These are phyloP conservation scores for Lasiosphaeria ovina DNA, from an alignment of 495 filamentous ascomycete species.

Conservation along the genomic window DNA sequence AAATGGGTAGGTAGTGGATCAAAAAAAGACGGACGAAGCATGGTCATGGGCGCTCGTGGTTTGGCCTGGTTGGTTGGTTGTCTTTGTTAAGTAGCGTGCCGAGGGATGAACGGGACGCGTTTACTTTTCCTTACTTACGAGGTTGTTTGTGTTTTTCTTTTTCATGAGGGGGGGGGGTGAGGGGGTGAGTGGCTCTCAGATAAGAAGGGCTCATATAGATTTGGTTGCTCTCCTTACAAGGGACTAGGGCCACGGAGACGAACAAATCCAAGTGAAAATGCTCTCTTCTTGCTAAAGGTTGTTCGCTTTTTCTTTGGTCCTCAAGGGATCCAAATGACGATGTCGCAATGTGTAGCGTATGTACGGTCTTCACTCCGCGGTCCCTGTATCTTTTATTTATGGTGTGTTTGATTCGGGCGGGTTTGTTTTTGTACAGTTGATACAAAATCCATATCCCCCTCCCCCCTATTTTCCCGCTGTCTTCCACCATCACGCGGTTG, in stretches of 20 bases:
- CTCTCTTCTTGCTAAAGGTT: no score
- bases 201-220: no score
- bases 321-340: no score
- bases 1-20: background rate
- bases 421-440: conserved; percentile 30
- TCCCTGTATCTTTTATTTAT: background rate
- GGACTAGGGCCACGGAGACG: no score
- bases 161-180: background rate
- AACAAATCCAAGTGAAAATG: no score
- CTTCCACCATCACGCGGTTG: background rate
- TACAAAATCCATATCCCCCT: conserved; percentile 14
- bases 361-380: no score
- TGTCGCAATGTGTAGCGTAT: no score
- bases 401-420: background rate
- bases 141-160: background rate
- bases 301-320: no score
- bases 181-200: no score
- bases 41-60: background rate
- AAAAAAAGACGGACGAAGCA: background rate
- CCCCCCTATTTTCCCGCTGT: background rate
- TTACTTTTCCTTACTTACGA: no score
- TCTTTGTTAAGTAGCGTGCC: conserved; percentile 6
- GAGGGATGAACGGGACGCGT: no score
- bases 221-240: no score
- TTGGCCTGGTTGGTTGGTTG: background rate